Conservation (phyloP, 257 asterid species). For the Haberlea rhodopensis region DNA sequence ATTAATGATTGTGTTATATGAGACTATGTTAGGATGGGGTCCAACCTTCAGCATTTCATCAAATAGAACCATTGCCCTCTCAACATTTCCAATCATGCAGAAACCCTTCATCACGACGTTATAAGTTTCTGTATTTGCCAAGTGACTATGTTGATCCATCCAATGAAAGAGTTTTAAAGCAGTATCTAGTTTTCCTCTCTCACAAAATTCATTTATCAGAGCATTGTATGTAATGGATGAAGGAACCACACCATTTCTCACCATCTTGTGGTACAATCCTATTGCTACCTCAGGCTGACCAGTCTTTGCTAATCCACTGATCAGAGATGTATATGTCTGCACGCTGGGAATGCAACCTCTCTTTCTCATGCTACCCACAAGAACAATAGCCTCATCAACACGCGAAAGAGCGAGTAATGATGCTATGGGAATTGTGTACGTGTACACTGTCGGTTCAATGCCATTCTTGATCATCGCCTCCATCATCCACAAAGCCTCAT, state of each 20-base stretch:
- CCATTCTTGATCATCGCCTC: slow-evolving; percentile 71
- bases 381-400: slow-evolving; percentile 65
- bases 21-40: slow-evolving; percentile 58
- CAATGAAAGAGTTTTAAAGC: slow-evolving; percentile 58
- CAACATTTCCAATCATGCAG: slow-evolving; percentile 55
- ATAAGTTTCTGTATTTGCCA: slow-evolving; percentile 54
- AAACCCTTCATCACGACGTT: slow-evolving; percentile 74
- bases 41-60: slow-evolving; percentile 75
- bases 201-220: slow-evolving; percentile 57
- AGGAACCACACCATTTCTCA: slow-evolving; percentile 66
- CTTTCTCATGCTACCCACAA: slow-evolving; percentile 60
- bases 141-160: slow-evolving; percentile 55
- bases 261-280: slow-evolving; percentile 87
- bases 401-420: slow-evolving; percentile 59
- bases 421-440: slow-evolving; percentile 70
- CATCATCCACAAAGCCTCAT: slow-evolving; percentile 65
- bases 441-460: slow-evolving; percentile 58
- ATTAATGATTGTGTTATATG: slow-evolving; percentile 71
- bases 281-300: slow-evolving; percentile 60
- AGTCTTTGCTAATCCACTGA: slow-evolving; percentile 66
- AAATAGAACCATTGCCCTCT: slow-evolving; percentile 65
- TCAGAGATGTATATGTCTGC: slow-evolving; percentile 79
- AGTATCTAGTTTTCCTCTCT: slow-evolving; percentile 40
- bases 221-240: slow-evolving; percentile 69
- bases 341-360: slow-evolving; percentile 59